phyloP scores from a whole-genome alignment of 1,139 yeast genomes.

The Suhomyces chickasaworum region DNA sequence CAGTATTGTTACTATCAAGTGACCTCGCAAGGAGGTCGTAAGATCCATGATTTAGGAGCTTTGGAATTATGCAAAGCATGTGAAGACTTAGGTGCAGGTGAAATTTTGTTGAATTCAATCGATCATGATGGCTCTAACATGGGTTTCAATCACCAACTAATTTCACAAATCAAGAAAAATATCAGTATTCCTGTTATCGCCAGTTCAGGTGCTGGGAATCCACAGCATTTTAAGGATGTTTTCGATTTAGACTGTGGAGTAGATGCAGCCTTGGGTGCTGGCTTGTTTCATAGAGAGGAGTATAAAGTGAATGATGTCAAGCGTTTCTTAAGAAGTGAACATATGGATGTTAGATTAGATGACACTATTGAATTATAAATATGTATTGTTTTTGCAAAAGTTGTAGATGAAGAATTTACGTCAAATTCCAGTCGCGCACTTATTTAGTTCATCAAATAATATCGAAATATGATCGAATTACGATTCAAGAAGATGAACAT shows the following conservation, averaged over 20 bases:
- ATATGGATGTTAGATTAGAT: conserved; percentile 43
- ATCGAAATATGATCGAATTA: no score
- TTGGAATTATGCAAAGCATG: conserved; percentile 85
- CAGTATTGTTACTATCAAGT: conserved; percentile 90
- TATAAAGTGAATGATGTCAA: conserved; percentile 86
- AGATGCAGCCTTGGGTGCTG: conserved; percentile 98
- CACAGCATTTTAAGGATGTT: conserved; percentile 85
- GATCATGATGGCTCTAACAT: conserved; percentile 95
- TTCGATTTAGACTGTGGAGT: conserved; percentile 71
- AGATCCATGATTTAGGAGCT: conserved; percentile 85
- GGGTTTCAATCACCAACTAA: conserved; percentile 86
- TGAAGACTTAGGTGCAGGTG: conserved; percentile 96
- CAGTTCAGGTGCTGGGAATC: conserved; percentile 94
- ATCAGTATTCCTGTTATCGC: conserved; percentile 93
- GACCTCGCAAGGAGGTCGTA: conserved; percentile 95
- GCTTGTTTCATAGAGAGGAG: conserved; percentile 94
- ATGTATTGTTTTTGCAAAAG: background rate
- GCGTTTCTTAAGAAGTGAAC: conserved; percentile 50
- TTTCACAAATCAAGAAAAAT: conserved; percentile 71
- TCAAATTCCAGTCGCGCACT: no score
- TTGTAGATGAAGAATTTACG: background rate
- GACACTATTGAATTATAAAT: conserved; percentile 27
- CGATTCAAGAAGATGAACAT: background rate
- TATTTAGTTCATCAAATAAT: no score
- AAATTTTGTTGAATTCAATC: conserved; percentile 84